Percentiles rank a stretch among this genome's conserved stretches.
Evolutionary conservation across 805 yeast genomes (phyloP).

Genomic region (Candida easanensis): DNA sequence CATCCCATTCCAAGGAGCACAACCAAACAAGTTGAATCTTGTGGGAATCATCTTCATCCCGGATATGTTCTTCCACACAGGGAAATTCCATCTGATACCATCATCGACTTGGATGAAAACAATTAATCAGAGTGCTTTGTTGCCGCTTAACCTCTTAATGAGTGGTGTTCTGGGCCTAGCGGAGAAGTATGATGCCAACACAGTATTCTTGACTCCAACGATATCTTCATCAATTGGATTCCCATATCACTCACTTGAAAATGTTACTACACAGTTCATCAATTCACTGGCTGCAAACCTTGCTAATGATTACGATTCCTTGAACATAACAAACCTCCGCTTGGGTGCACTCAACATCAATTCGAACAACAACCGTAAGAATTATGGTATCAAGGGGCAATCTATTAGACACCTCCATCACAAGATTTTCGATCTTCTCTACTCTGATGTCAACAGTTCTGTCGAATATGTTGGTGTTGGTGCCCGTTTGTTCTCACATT

Average conservation of each 20-base stretch:
- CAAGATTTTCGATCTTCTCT: conserved; percentile 25
- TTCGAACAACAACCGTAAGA: conserved; percentile 26
- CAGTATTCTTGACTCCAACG: conserved; percentile 52
- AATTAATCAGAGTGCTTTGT: conserved; percentile 42
- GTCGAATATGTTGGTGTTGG: conserved; percentile 26
- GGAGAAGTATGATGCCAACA: conserved; percentile 47
- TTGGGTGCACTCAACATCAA: conserved; percentile 46
- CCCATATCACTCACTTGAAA: conserved; percentile 65
- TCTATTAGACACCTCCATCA: conserved; percentile 20
- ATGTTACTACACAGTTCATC: conserved; percentile 47
- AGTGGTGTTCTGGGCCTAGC: conserved; percentile 55
- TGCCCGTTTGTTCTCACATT: conserved; percentile 19
- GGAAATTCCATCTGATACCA: conserved; percentile 60
- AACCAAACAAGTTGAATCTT: conserved; percentile 52
- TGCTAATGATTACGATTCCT: conserved; percentile 35
- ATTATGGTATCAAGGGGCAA: conserved; percentile 22
- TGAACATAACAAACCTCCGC: conserved; percentile 42
- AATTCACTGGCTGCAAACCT: conserved; percentile 35
- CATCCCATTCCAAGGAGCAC: conserved; percentile 56
- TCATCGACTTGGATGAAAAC: conserved; percentile 48
- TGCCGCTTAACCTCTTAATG: conserved; percentile 50
- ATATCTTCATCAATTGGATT: conserved; percentile 52
- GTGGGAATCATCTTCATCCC: conserved; percentile 72
- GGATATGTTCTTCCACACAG: conserved; percentile 62
- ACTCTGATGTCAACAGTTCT: conserved; percentile 14